Percentiles rank a stretch among this genome's conserved stretches.
Evolutionary conservation across 2,329 filamentous ascomycete species (phyloP).

Genomic region (Didymella keratinophila): DNA sequence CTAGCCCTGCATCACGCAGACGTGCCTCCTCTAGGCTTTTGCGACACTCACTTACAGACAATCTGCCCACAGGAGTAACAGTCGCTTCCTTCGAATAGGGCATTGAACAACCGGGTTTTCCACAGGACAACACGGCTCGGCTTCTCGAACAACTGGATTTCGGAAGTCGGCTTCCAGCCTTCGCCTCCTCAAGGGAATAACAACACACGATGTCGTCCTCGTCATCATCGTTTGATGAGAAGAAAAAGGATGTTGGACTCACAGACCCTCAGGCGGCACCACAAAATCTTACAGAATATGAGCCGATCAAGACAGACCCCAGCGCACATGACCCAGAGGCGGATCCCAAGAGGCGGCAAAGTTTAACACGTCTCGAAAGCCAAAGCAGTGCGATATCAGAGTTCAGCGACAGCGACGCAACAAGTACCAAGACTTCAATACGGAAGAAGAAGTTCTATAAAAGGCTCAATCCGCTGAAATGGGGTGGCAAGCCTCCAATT

Average conservation of each 20-base stretch:
- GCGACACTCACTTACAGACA: background rate
- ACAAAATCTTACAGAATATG: slow-evolving; percentile 46
- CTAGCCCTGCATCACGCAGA: slow-evolving; percentile 14
- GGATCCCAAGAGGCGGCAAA: slow-evolving; percentile 19
- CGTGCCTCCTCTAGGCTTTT: slow-evolving; percentile 8
- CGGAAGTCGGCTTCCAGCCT: slow-evolving; percentile 7
- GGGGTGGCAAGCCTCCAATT: slow-evolving; percentile 62
- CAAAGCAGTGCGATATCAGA: slow-evolving; percentile 40
- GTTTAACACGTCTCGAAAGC: slow-evolving; percentile 42
- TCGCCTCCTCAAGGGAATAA: slow-evolving; percentile 2
- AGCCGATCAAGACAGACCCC: slow-evolving; percentile 51
- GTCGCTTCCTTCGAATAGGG: slow-evolving; percentile 3
- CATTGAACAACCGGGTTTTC: background rate
- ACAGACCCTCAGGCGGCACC: slow-evolving; percentile 48
- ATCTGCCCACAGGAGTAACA: background rate
- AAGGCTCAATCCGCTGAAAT: slow-evolving; percentile 58
- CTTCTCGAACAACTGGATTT: slow-evolving; percentile 1
- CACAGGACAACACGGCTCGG: background rate
- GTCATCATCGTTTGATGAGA: slow-evolving; percentile 36
- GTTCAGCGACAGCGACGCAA: slow-evolving; percentile 37
- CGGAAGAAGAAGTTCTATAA: slow-evolving; percentile 67
- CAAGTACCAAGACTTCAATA: slow-evolving; percentile 37
- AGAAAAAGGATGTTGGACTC: slow-evolving; percentile 50
- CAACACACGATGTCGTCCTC: slow-evolving; percentile 31
- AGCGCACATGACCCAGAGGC: slow-evolving; percentile 37